Conservation (phyloP, 2,329 filamentous ascomycete genomes). For the Colletotrichum tofieldiae region DNA sequence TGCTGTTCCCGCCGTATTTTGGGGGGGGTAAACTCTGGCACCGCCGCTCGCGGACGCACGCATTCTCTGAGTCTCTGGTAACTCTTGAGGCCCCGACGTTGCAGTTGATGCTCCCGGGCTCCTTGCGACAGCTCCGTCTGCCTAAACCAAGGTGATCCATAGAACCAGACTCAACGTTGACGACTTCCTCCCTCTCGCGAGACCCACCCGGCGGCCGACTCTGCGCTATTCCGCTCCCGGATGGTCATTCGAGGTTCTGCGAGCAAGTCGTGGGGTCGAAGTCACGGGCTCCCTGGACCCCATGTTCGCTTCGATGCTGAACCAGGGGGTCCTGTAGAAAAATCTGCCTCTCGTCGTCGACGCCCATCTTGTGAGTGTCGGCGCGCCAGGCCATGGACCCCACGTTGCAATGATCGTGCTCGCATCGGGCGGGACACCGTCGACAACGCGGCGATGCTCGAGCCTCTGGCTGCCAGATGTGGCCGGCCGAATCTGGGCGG, state of each 20-base stretch:
- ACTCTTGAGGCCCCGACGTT: not conserved
- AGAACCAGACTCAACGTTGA: not conserved
- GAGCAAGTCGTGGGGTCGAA: not conserved
- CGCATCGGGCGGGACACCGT: not conserved
- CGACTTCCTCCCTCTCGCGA: not conserved
- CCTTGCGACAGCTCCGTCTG: not conserved
- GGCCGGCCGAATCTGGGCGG: not conserved
- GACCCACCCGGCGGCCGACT: slow-evolving; percentile 27
- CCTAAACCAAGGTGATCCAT: not conserved
- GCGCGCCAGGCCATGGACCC: not conserved
- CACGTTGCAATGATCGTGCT: not conserved
- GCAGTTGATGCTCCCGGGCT: not conserved
- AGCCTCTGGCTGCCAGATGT: not conserved
- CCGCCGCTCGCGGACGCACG: not conserved
- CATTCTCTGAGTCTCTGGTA: no score
- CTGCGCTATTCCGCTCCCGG: slow-evolving; percentile 25
- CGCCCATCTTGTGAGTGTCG: not conserved
- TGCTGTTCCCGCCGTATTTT: not conserved
- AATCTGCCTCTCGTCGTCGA: not conserved
- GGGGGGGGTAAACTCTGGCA: not conserved
- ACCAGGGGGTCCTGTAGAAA: not conserved
- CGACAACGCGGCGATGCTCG: not conserved
- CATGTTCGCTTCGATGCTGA: not conserved
- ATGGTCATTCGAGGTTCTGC: slow-evolving; percentile 19
- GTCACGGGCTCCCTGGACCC: no score